These are phyloP conservation scores for Albizia julibrissin DNA, from an alignment of 306 rosid genomes.

Conservation along the genomic window DNA sequence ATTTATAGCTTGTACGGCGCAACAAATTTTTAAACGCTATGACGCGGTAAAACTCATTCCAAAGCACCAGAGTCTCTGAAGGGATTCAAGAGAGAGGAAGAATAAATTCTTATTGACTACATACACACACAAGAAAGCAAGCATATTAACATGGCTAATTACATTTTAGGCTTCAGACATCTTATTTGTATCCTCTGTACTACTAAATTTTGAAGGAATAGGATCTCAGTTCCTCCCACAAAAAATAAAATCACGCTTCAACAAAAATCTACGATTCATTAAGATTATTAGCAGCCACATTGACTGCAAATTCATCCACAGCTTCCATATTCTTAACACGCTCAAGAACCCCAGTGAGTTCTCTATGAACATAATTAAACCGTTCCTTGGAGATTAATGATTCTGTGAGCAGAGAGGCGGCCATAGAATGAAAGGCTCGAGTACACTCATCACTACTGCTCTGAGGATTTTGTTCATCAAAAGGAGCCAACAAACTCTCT, in stretches of 20 bases:
- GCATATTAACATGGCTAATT: neutral
- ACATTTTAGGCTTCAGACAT: slow-evolving; percentile 10
- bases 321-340: slow-evolving; percentile 56
- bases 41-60: neutral
- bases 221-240: neutral
- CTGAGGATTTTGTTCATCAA: slow-evolving; percentile 36
- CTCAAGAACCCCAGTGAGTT: slow-evolving; percentile 56
- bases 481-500: slow-evolving; percentile 41
- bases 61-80: neutral
- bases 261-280: slow-evolving; percentile 31
- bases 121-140: neutral
- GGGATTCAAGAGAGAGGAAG: neutral
- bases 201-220: slow-evolving; percentile 8
- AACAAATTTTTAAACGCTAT: neutral
- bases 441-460: slow-evolving; percentile 41
- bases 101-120: slow-evolving; percentile 5
- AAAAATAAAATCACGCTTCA: neutral
- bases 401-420: slow-evolving; percentile 54
- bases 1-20: neutral
- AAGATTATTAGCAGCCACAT: slow-evolving; percentile 39
- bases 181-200: slow-evolving; percentile 17
- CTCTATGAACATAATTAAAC: slow-evolving; percentile 47
- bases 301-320: slow-evolving; percentile 44
- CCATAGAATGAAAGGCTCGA: slow-evolving; percentile 50
- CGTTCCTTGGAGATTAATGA: slow-evolving; percentile 54